Conservation (phyloP, 78 protist species). For the Dictyostelium capitatum region DNA sequence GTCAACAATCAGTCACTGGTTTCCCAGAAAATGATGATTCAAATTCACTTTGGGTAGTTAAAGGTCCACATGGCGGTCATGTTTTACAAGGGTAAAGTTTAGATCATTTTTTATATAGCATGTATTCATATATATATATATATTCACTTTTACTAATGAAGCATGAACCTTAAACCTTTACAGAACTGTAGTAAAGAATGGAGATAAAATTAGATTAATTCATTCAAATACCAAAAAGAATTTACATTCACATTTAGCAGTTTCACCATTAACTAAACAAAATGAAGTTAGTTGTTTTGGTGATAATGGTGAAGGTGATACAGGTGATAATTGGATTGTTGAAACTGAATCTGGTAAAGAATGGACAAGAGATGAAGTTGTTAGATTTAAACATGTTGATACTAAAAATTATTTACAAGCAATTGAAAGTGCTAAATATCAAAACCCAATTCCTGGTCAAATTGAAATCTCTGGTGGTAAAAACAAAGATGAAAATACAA, state of each 20-base stretch:
- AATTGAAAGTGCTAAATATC: slow-evolving; percentile 58
- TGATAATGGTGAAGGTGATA: slow-evolving; percentile 89
- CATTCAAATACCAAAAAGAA: slow-evolving; percentile 83
- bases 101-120: too few relatives aligned
- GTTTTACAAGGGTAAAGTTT: slow-evolving; percentile 68
- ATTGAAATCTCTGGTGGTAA: slow-evolving; percentile 58
- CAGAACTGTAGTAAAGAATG: slow-evolving; percentile 68
- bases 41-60: slow-evolving; percentile 86
- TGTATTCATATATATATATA: too few relatives aligned
- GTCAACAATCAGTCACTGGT: slow-evolving; percentile 92
- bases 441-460: slow-evolving; percentile 88
- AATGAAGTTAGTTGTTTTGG: slow-evolving; percentile 89
- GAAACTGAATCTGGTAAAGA: slow-evolving; percentile 16
- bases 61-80: slow-evolving; percentile 53
- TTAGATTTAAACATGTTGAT: slow-evolving; percentile 81
- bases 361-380: slow-evolving; percentile 67
- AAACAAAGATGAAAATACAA: slow-evolving; percentile 34
- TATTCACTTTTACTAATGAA: too few relatives aligned
- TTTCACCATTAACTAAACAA: slow-evolving; percentile 87
- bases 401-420: slow-evolving; percentile 69
- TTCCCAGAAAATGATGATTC: slow-evolving; percentile 88
- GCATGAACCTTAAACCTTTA: too few relatives aligned
- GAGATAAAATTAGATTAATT: slow-evolving; percentile 74
- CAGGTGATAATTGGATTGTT: slow-evolving; percentile 89
- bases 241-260: slow-evolving; percentile 87